Conservation (phyloP, 768 basidiomycete species). For the Mycena galericulata region DNA sequence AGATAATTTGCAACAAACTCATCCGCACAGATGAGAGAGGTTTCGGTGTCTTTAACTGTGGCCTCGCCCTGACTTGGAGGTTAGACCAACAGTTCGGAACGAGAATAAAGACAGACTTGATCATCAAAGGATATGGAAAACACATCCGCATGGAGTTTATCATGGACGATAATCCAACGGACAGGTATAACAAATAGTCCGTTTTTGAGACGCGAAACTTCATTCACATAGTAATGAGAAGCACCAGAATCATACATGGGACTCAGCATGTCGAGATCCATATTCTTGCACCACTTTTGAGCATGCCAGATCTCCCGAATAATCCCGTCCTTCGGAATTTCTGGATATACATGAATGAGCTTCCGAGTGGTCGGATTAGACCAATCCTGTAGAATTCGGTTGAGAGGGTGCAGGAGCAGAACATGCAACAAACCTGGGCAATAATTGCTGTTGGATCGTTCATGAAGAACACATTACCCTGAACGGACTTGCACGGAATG, state of each 20-base stretch:
- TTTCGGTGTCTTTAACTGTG: not conserved
- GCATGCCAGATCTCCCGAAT: no score
- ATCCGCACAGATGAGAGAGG: not conserved
- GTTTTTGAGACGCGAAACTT: no score
- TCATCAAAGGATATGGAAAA: not conserved
- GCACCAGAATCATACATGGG: constrained; percentile 33
- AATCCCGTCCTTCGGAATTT: no score
- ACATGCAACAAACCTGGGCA: not conserved
- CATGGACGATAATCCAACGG: constrained; percentile 13
- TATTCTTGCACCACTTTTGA: no score
- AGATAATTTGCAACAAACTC: constrained; percentile 1
- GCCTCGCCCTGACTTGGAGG: not conserved
- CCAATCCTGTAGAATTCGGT: no score
- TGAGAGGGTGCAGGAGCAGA: not conserved
- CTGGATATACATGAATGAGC: no score
- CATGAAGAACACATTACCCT: constrained; percentile 14
- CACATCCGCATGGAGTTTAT: not conserved
- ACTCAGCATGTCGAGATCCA: no score
- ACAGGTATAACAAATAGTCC: constrained; percentile 2
- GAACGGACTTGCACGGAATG: not conserved
- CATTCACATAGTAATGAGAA: no score
- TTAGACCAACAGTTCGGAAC: not conserved
- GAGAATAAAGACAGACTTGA: not conserved
- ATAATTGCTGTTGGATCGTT: constrained; percentile 10
- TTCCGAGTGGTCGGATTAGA: no score